These are phyloP conservation scores for Eimeria sp. DNA, from an alignment of 169 alveolate genomes.

Conservation along the genomic window DNA sequence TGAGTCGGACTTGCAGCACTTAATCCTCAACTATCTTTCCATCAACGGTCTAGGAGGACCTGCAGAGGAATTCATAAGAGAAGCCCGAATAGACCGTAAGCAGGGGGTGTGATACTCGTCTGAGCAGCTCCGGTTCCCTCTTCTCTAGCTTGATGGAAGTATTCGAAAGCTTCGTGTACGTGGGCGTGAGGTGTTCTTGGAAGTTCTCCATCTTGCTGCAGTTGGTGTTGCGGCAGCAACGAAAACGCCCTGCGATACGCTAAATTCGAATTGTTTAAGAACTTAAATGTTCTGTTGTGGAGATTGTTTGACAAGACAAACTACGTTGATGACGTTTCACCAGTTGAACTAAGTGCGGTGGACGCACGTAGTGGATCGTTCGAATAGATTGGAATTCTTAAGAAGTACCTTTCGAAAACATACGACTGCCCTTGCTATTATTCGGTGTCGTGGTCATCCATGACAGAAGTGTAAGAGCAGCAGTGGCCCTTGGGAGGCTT, in stretches of 20 bases:
- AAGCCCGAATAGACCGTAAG: slow-evolving; percentile 78
- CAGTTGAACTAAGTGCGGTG: background rate
- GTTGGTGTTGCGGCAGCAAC: background rate
- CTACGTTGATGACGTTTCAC: background rate
- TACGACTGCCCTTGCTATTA: background rate
- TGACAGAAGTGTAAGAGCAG: background rate
- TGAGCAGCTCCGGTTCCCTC: background rate
- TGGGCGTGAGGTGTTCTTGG: background rate
- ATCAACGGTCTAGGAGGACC: slow-evolving; percentile 79
- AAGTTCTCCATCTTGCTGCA: background rate
- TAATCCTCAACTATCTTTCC: slow-evolving; percentile 76
- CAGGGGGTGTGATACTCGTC: background rate
- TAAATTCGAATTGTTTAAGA: background rate
- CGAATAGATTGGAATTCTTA: background rate
- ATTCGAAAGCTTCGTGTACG: background rate
- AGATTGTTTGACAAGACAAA: background rate
- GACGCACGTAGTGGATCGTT: background rate
- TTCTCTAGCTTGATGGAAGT: background rate
- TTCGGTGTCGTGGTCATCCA: background rate
- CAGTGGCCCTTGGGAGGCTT: background rate
- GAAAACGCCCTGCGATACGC: background rate
- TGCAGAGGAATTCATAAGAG: slow-evolving; percentile 79
- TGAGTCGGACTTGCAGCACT: slow-evolving; percentile 80
- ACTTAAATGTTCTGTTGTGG: background rate
- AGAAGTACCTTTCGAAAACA: background rate